These are phyloP conservation scores for Aurantiochytrium sp. DNA, from an alignment of 108 stramenopile species.

Conservation along the genomic window DNA sequence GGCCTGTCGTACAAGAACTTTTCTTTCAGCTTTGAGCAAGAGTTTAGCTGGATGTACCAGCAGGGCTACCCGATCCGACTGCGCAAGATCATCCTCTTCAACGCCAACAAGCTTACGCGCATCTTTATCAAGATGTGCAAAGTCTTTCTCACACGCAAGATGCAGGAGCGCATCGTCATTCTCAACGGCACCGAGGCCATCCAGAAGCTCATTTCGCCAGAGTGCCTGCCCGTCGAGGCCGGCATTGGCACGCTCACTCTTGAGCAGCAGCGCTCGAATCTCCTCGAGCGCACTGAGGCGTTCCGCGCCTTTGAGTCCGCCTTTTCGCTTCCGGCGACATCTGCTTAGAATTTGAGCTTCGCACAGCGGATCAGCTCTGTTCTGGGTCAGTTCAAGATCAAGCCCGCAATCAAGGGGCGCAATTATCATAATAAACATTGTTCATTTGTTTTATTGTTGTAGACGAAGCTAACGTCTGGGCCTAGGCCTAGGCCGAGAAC, in stretches of 20 bases:
- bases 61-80: not conserved
- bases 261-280: not conserved
- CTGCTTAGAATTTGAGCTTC: too few relatives aligned
- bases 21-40: not conserved
- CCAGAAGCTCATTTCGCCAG: not conserved
- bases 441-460: too few relatives aligned
- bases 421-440: too few relatives aligned
- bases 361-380: too few relatives aligned
- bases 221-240: not conserved
- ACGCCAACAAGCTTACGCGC: not conserved
- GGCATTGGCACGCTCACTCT: not conserved
- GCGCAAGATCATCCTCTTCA: not conserved
- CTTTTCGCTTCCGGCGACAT: not conserved
- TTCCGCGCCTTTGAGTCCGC: not conserved
- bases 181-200: not conserved
- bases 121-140: not conserved
- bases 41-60: not conserved
- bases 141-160: not conserved
- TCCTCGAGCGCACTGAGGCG: not conserved
- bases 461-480: too few relatives aligned
- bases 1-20: not conserved
- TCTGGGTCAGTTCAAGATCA: too few relatives aligned
- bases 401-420: too few relatives aligned
- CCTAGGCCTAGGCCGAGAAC: too few relatives aligned
- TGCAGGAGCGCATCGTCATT: not conserved